Conservation (phyloP, 257 asterid genomes). For the Haberlea rhodopensis region DNA sequence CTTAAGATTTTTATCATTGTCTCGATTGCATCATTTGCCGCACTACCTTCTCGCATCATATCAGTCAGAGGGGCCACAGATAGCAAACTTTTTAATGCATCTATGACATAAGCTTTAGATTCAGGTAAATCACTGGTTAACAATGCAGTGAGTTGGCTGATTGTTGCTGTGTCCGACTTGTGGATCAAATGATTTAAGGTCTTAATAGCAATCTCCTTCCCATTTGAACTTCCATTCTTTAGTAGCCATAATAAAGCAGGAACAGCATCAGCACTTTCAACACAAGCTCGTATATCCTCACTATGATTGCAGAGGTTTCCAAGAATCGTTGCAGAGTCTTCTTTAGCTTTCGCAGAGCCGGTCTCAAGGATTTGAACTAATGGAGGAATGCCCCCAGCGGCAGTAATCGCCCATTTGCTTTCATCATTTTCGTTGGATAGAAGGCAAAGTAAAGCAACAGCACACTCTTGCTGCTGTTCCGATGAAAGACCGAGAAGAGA, state of each 20-base stretch:
- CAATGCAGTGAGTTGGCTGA: constrained; percentile 96
- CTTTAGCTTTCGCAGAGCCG: constrained; percentile 94
- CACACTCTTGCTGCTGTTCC: constrained; percentile 99
- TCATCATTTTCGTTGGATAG: constrained; percentile 89
- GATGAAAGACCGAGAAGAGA: constrained; percentile 98
- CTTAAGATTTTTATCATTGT: constrained; percentile 82
- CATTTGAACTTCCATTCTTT: constrained; percentile 90
- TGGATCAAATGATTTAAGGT: constrained; percentile 96
- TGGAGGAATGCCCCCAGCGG: constrained; percentile 99
- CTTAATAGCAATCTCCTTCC: constrained; percentile 97
- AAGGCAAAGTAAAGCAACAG: constrained; percentile 92
- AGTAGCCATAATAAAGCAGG: constrained; percentile 96
- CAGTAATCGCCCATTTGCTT: constrained; percentile 99
- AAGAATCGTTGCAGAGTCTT: constrained; percentile 94
- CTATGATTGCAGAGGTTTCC: constrained; percentile 99
- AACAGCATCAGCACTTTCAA: constrained; percentile 99
- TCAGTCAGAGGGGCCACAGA: constrained; percentile 81
- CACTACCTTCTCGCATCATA: constrained; percentile 93
- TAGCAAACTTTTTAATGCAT: constrained; percentile 87
- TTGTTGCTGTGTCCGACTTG: constrained; percentile 95
- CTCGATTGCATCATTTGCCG: constrained; percentile 95
- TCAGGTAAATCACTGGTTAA: constrained; percentile 91
- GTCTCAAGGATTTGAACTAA: constrained; percentile 97
- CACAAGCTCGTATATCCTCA: constrained; percentile 99
- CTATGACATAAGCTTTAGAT: constrained; percentile 86